Evolutionary conservation across 2,329 filamentous ascomycete genomes (phyloP).

Genomic region (Diplodia intermedia): DNA sequence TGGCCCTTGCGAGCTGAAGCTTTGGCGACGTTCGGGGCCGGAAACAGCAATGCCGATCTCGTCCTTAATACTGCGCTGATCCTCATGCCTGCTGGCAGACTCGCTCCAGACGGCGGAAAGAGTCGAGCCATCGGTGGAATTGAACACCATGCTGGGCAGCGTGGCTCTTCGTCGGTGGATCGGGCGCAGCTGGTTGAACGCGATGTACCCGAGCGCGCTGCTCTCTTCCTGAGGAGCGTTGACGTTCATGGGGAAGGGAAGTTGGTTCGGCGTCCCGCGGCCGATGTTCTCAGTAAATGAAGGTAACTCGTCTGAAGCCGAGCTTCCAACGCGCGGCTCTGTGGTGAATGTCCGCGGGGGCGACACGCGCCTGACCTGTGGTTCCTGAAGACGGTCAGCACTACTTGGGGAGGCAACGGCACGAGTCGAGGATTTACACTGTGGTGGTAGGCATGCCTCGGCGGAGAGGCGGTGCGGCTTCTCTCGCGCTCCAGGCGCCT

Average conservation of each 20-base stretch:
- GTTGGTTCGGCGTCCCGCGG: constrained; percentile 46
- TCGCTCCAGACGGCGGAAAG: constrained; percentile 39
- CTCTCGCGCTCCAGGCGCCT: constrained; percentile 38
- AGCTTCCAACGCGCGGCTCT: constrained; percentile 12
- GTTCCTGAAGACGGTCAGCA: constrained; percentile 28
- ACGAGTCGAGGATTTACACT: constrained; percentile 41
- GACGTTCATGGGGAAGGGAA: constrained; percentile 52
- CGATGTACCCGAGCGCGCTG: constrained; percentile 43
- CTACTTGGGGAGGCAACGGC: constrained; percentile 4
- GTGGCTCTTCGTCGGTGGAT: constrained; percentile 45
- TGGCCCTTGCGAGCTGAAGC: constrained; percentile 28
- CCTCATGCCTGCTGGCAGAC: constrained; percentile 41
- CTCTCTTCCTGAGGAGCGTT: constrained; percentile 43
- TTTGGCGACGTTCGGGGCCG: constrained; percentile 38
- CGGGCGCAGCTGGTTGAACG: constrained; percentile 41
- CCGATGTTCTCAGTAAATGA: constrained; percentile 41
- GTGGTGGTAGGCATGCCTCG: constrained; percentile 44
- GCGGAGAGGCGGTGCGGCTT: constrained; percentile 34
- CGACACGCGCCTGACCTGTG: constrained; percentile 10
- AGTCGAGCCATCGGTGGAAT: constrained; percentile 40
- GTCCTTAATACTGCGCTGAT: constrained; percentile 40
- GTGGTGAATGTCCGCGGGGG: constrained; percentile 18
- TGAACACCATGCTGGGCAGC: constrained; percentile 43
- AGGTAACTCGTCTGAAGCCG: constrained; percentile 12
- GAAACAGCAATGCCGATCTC: constrained; percentile 48